phyloP scores from a whole-genome alignment of 805 yeast genomes.

The Candida taoyuanica region DNA sequence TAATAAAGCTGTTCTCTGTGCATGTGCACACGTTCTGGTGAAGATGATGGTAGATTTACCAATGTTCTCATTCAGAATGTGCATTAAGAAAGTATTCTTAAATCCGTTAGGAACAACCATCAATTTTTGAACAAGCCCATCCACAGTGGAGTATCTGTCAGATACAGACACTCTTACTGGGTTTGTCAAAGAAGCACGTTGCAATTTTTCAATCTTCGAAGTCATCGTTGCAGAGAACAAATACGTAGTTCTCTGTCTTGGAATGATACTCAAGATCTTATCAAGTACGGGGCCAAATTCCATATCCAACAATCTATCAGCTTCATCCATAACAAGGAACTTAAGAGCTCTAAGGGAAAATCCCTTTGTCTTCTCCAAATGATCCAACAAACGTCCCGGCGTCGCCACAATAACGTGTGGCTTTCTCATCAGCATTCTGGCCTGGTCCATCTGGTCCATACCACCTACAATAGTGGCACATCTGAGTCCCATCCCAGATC shows the following conservation, averaged over 20 bases:
- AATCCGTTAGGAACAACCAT: conserved; percentile 90
- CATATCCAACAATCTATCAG: conserved; percentile 91
- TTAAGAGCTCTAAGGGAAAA: conserved; percentile 74
- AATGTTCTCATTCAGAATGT: conserved; percentile 70
- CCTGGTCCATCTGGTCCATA: conserved; percentile 97
- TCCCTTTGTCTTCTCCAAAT: conserved; percentile 87
- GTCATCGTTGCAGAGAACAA: conserved; percentile 97
- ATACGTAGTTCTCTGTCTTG: conserved; percentile 77
- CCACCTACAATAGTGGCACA: conserved; percentile 92
- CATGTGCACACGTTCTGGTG: conserved; percentile 92
- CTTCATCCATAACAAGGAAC: conserved; percentile 92
- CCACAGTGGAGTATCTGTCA: conserved; percentile 86
- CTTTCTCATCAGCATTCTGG: conserved; percentile 85
- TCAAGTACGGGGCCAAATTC: conserved; percentile 95
- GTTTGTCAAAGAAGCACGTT: conserved; percentile 81
- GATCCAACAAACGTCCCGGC: conserved; percentile 92
- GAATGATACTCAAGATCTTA: conserved; percentile 77
- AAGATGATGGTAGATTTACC: conserved; percentile 89
- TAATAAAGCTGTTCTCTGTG: conserved; percentile 82
- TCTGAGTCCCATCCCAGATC: conserved; percentile 87
- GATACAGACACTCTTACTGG: conserved; percentile 93
- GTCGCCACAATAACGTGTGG: conserved; percentile 96
- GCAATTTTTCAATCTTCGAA: conserved; percentile 88
- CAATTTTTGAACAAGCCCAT: conserved; percentile 82
- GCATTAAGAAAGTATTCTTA: conserved; percentile 82